Conservation (phyloP, 2,329 filamentous ascomycete genomes). For the Calonectria montana region DNA sequence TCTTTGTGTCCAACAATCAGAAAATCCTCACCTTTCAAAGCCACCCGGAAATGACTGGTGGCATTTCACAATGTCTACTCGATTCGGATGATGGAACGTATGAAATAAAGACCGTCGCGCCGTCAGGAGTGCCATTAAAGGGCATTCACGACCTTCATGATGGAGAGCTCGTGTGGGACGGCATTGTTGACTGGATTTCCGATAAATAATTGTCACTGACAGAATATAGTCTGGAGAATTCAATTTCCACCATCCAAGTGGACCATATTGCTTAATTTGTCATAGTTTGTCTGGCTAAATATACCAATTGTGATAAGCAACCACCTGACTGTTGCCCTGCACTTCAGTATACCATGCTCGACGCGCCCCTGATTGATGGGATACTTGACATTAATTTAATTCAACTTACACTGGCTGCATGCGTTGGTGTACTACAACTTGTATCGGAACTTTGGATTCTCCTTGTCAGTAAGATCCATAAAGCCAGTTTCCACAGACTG, state of each 20-base stretch:
- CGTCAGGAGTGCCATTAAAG: neutral
- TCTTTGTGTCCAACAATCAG: neutral
- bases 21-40: constrained; percentile 16
- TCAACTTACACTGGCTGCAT: no score
- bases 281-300: no score
- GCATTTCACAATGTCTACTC: neutral
- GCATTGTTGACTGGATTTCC: neutral
- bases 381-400: no score
- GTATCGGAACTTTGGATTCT: neutral
- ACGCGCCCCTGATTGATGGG: no score
- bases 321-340: no score
- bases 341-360: no score
- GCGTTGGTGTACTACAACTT: neutral
- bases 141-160: neutral
- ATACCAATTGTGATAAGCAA: no score
- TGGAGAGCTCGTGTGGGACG: neutral
- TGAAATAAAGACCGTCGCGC: neutral
- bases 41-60: constrained; percentile 17
- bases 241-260: no score
- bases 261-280: no score
- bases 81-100: constrained; percentile 16
- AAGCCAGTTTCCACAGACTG: neutral
- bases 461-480: neutral
- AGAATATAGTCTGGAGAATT: no score
- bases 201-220: neutral